Percentiles rank a stretch among this genome's conserved stretches.
Conservation (phyloP, 1,139 yeast species). For the Blastobotrys aristatus region DNA sequence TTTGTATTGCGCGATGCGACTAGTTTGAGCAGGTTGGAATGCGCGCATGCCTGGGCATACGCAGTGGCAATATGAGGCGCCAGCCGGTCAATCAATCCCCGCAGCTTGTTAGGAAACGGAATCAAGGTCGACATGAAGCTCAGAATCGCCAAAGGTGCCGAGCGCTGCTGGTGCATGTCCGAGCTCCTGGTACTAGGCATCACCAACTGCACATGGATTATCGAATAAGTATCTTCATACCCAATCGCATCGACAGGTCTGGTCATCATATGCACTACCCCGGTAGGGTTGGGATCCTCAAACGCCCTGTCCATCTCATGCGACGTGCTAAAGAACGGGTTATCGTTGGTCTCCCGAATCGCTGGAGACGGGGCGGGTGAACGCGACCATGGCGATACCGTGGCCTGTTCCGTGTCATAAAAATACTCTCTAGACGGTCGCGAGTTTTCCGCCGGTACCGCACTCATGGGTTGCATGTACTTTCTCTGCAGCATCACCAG, state of each 20-base stretch:
- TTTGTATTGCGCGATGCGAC: slow-evolving; percentile 3
- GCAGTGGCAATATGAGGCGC: slow-evolving; percentile 35
- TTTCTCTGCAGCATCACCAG: slow-evolving; percentile 30
- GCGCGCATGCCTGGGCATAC: slow-evolving; percentile 31
- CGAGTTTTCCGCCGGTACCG: not conserved
- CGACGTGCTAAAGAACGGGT: slow-evolving; percentile 27
- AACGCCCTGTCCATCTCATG: slow-evolving; percentile 28
- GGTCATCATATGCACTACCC: slow-evolving; percentile 4
- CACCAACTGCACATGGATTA: slow-evolving; percentile 32
- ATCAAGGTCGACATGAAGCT: slow-evolving; percentile 32
- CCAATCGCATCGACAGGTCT: slow-evolving; percentile 27
- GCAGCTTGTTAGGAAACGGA: slow-evolving; percentile 32
- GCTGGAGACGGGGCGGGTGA: slow-evolving; percentile 37
- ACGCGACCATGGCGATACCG: slow-evolving; percentile 32
- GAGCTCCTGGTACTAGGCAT: slow-evolving; percentile 19
- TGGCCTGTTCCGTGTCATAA: slow-evolving; percentile 31
- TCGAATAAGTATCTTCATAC: slow-evolving; percentile 31
- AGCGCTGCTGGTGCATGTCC: slow-evolving; percentile 7
- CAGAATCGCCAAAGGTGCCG: slow-evolving; percentile 34
- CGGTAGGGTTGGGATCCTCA: slow-evolving; percentile 20
- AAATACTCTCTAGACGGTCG: slow-evolving; percentile 2
- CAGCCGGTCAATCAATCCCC: slow-evolving; percentile 25
- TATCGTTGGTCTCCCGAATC: slow-evolving; percentile 24
- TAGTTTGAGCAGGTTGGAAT: slow-evolving; percentile 25
- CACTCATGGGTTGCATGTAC: slow-evolving; percentile 16